Evolutionary conservation across 2,329 filamentous ascomycete genomes (phyloP).

Genomic region (Epichloe festucae): DNA sequence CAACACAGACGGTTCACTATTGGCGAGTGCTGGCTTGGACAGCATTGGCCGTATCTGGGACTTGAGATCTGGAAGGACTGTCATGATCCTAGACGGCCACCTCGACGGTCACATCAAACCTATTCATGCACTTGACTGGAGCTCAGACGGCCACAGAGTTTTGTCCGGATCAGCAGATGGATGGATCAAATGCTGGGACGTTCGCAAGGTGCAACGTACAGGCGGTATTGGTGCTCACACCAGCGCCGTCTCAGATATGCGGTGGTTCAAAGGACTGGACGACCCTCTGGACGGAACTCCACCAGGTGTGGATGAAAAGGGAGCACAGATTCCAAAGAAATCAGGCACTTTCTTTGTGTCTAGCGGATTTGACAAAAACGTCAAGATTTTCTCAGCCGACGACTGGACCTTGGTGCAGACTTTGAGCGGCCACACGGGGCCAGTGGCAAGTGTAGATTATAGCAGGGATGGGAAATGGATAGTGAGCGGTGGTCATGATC

Average conservation of each 20-base stretch:
- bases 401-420: slow-evolving; percentile 88
- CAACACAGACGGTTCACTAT: slow-evolving; percentile 77
- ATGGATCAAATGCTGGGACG: slow-evolving; percentile 96
- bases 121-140: slow-evolving; percentile 89
- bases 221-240: slow-evolving; percentile 84
- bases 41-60: slow-evolving; percentile 96
- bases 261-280: slow-evolving; percentile 86
- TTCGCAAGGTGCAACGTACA: slow-evolving; percentile 72
- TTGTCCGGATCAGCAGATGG: slow-evolving; percentile 88
- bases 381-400: slow-evolving; percentile 92
- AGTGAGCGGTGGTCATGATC: slow-evolving; percentile 84
- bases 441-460: slow-evolving; percentile 82
- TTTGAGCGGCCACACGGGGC: slow-evolving; percentile 79
- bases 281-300: slow-evolving; percentile 51
- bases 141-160: slow-evolving; percentile 78
- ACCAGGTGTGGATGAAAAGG: slow-evolving; percentile 50
- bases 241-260: slow-evolving; percentile 80
- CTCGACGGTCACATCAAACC: slow-evolving; percentile 73
- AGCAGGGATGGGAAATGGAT: slow-evolving; percentile 83
- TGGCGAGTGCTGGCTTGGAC: slow-evolving; percentile 87
- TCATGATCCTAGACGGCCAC: slow-evolving; percentile 89
- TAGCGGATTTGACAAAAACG: slow-evolving; percentile 83
- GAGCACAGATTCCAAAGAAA: slow-evolving; percentile 61
- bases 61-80: slow-evolving; percentile 76
- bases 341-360: slow-evolving; percentile 85